Base-by-base conservation (phyloP, 1,284 basidiomycete species). In the Sanghuangporus sanghuang region DNA sequence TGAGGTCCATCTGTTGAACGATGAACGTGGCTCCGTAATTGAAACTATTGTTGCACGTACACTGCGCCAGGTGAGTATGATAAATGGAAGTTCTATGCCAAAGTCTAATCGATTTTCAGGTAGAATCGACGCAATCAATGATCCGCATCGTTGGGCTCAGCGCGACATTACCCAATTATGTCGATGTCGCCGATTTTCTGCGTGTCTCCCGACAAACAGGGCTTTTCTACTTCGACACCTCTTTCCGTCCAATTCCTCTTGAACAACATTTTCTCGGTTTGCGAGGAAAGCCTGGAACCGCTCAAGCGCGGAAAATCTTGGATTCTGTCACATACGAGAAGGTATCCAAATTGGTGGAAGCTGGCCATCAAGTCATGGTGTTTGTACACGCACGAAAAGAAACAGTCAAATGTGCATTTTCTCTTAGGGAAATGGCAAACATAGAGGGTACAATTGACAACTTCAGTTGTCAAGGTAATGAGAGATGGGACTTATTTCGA, bases 361-460 rank as follows among this genome's bases (percentile, higher is more conserved):
- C 89, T 70, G 96, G 95, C 0, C 97, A 99, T 75, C 97, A 99
- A 75, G 95, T 98, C 64, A 99, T 99, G 96, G 95, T 99, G 0
- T 99, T 99, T 72, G 97, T 99, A 9, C 97, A 99, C 74, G 95
- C 97, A 16, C 86, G 97, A 35, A 99, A 98, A 75, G 97, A 99
- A 72, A 99, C 97, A 0, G 97, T 99, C 66, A 98, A 97, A 73
- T 87, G 93, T 0, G 95, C 96, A n/a, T 78, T 89, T 71, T 85
- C 84, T n/a, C 80, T 99, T 14, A 87, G 88, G 64, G 97, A 99
- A 68, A 84, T 90, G 66, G 90, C 95, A 0, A 72, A 84, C 7
- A 75, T 81, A 16, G 94, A 98, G 68, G 93, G 89, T 0, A 82
- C 82, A 49, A 71, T 84, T 8, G 93, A 93, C 40, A 81, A 92